Conservation (phyloP, 495 filamentous ascomycete species). For the Xylaria intraflava region DNA sequence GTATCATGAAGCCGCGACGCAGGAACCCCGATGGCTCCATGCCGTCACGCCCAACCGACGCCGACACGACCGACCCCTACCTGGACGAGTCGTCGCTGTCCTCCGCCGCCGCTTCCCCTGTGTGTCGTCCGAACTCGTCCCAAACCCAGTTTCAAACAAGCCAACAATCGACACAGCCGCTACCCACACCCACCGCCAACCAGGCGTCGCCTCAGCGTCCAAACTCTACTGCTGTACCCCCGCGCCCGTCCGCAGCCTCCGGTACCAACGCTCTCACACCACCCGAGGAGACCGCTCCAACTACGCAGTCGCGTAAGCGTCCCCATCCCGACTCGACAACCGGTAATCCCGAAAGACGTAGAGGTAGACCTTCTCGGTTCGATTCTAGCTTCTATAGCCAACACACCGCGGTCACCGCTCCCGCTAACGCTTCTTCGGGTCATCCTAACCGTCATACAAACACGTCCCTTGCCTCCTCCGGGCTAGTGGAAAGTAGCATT, state of each 20-base stretch:
- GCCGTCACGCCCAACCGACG: constrained; percentile 15
- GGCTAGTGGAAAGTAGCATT: constrained; percentile 24
- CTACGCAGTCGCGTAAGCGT: constrained; percentile 25
- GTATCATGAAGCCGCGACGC: constrained; percentile 41
- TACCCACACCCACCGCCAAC: constrained; percentile 8
- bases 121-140: constrained; percentile 17
- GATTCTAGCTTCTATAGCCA: constrained; percentile 25
- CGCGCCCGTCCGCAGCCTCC: constrained; percentile 27
- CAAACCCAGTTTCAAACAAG: constrained; percentile 17
- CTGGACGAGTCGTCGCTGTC: constrained; percentile 9
- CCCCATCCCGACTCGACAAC: constrained; percentile 15
- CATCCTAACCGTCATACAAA: not conserved
- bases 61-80: constrained; percentile 17
- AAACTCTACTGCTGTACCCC: constrained; percentile 23
- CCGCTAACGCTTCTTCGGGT: not conserved
- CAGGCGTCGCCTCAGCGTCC: constrained; percentile 21
- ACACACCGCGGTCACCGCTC: constrained; percentile 9
- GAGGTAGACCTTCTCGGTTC: constrained; percentile 33
- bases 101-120: not conserved
- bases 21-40: constrained; percentile 30
- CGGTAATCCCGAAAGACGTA: constrained; percentile 34
- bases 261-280: constrained; percentile 39
- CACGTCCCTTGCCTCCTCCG: constrained; percentile 4
- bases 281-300: constrained; percentile 38
- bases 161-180: constrained; percentile 2